Base-by-base conservation (phyloP, 2,329 filamentous ascomycete genomes). In the Penicillium sp. region DNA sequence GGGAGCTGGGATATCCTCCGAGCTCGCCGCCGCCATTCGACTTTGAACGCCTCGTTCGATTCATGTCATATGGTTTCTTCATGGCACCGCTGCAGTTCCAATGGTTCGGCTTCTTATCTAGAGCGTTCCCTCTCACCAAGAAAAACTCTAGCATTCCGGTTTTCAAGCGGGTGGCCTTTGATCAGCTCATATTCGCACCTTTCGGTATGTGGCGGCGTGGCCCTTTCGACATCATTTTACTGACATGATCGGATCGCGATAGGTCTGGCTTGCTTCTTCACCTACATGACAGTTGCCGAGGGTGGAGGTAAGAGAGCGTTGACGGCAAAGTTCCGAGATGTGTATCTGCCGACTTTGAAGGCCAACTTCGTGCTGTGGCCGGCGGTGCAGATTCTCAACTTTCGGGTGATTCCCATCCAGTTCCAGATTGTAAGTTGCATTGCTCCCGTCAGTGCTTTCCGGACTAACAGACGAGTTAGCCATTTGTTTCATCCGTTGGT, bases 331-430 rank as follows among this genome's bases (percentile, higher is more conserved):
- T 84, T 98, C 62, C 81, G 87, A 64, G 92, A 96, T 66, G 91
- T 97, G 73, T 98, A 95, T 68, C 71, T 96, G 50, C 90, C 92
- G 12, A 92, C 93, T 7, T 77, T 98, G 59, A 95, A 96, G 77
- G 91, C 92, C 60, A 98, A 98, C 73, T 98, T 87, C 64, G 77
- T 95, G 61, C 81, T 98, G 23, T 98, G 93, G 93, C 93, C 93
- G 23, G 83, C 88, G 5, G 93, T 98, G 39, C 93, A 98, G 75
- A 84, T 97, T 56, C 81, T 98, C 74, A 98, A 98, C 77, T 98
- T 98, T 75, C 82, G 92, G 27, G 69, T 97, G 60, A 89, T 98
- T 78, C 93, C 93, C 12, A 86, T 97, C 46, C 91, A 95, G 67
- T 95, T 93, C 70, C 93, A 98, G 72, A 87, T 98, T 72, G 91